These are phyloP conservation scores for Pulveroboletus ravenelii DNA, from an alignment of 768 basidiomycete genomes.

Conservation along the genomic window DNA sequence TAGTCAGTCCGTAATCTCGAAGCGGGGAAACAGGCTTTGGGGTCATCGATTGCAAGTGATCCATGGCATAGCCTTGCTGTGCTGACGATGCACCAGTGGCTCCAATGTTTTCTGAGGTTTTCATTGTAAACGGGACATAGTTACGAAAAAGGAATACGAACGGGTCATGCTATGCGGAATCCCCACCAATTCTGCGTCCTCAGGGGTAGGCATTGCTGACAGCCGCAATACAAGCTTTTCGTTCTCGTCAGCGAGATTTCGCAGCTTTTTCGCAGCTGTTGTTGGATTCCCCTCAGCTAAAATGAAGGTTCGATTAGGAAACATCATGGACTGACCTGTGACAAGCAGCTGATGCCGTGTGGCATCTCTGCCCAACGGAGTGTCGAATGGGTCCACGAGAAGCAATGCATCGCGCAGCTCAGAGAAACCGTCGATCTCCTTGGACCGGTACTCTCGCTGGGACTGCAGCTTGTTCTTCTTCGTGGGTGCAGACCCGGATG, in stretches of 20 bases:
- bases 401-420: slow-evolving; percentile 26
- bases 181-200: not conserved
- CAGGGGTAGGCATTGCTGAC: slow-evolving; percentile 10
- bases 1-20: slow-evolving; percentile 1
- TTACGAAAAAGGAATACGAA: slow-evolving; percentile 6
- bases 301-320: not conserved
- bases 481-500: slow-evolving; percentile 3
- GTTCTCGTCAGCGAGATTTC: slow-evolving; percentile 23
- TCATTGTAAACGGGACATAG: not conserved
- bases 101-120: slow-evolving; percentile 6
- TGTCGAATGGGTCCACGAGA: slow-evolving; percentile 22
- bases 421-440: slow-evolving; percentile 29
- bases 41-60: slow-evolving; percentile 4
- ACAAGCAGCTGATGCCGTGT: slow-evolving; percentile 29
- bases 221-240: slow-evolving; percentile 14
- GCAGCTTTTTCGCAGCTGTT: slow-evolving; percentile 48
- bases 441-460: slow-evolving; percentile 28
- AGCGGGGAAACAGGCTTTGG: not conserved
- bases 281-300: slow-evolving; percentile 1
- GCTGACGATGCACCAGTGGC: slow-evolving; percentile 5
- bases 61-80: slow-evolving; percentile 1
- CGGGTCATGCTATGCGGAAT: slow-evolving; percentile 1
- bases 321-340: slow-evolving; percentile 14
- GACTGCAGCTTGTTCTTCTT: slow-evolving; percentile 25
- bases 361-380: slow-evolving; percentile 22